phyloP scores from a whole-genome alignment of 208 protist genomes.

The Leishmania guyanensis region DNA sequence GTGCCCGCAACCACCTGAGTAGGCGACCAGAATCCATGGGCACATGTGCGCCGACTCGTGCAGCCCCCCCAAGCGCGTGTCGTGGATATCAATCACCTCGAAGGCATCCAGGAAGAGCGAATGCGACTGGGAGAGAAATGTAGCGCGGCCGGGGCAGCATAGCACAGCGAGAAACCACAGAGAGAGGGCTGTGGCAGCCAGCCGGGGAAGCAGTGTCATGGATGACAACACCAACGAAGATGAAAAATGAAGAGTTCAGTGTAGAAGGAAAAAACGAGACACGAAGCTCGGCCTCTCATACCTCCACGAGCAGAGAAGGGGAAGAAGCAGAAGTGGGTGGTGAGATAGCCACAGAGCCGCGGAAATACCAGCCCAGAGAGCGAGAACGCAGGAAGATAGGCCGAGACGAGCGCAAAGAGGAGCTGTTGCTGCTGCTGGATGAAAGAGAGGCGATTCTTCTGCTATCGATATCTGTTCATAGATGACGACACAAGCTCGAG shows the following conservation, averaged over 20 bases:
- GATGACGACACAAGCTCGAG: background rate
- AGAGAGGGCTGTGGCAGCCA: background rate
- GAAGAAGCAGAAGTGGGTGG: background rate
- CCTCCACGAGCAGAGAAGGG: background rate
- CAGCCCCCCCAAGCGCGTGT: slow-evolving; percentile 18
- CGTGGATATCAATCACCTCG: slow-evolving; percentile 18
- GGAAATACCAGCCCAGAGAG: background rate
- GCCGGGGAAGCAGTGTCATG: background rate
- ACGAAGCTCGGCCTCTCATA: background rate
- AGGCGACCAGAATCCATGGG: slow-evolving; percentile 66
- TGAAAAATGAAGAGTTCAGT: background rate
- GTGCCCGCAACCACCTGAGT: slow-evolving; percentile 57
- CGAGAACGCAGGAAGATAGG: background rate
- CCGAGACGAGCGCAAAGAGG: background rate
- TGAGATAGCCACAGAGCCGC: background rate
- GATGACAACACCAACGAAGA: background rate
- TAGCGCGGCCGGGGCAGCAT: background rate
- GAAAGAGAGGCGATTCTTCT: background rate
- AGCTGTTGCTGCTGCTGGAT: background rate
- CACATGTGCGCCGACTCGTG: slow-evolving; percentile 45
- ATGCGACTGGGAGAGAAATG: background rate
- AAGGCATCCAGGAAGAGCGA: slow-evolving; percentile 21
- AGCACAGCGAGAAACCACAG: background rate
- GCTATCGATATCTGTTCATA: background rate
- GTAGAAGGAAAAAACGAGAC: background rate